Conservation (phyloP, 352 stramenopile species). For the Thraustochytrium striatum region DNA sequence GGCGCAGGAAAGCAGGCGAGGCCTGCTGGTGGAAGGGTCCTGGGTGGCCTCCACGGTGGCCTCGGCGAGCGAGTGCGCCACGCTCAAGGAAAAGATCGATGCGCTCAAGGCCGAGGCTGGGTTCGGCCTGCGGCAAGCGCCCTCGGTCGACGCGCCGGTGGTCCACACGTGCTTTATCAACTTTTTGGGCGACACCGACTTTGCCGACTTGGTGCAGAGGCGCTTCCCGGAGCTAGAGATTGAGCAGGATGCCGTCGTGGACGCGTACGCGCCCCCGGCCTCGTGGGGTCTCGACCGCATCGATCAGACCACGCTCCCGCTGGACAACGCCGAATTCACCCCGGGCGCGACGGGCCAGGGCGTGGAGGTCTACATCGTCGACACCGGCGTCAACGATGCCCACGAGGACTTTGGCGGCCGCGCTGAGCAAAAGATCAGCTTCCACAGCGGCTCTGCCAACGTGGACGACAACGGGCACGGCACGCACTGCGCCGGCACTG, state of each 20-base stretch:
- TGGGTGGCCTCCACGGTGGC: too few species aligned
- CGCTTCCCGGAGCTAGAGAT: background rate
- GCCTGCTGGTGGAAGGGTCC: too few species aligned
- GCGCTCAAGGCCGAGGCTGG: too few species aligned
- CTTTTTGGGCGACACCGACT: too few species aligned
- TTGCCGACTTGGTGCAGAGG: background rate
- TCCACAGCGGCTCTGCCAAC: background rate
- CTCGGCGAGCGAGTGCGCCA: too few species aligned
- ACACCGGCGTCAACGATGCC: slow-evolving; percentile 38
- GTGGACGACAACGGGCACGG: slow-evolving; percentile 43
- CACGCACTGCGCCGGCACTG: slow-evolving; percentile 49
- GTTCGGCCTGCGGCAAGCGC: too few species aligned
- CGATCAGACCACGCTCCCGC: slow-evolving; percentile 22
- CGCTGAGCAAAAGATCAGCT: background rate
- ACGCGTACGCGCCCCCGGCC: background rate
- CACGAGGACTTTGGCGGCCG: slow-evolving; percentile 43
- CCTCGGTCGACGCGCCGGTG: too few species aligned
- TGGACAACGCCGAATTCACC: background rate
- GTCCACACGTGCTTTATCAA: too few species aligned
- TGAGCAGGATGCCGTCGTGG: background rate
- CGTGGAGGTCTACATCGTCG: slow-evolving; percentile 46
- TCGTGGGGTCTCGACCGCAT: slow-evolving; percentile 38
- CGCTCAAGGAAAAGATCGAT: too few species aligned
- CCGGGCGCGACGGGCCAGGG: background rate
- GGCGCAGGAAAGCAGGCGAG: too few species aligned